Evolutionary conservation across 75 land plant species (phyloP).

Genomic region (Pinus tabuliformis): DNA sequence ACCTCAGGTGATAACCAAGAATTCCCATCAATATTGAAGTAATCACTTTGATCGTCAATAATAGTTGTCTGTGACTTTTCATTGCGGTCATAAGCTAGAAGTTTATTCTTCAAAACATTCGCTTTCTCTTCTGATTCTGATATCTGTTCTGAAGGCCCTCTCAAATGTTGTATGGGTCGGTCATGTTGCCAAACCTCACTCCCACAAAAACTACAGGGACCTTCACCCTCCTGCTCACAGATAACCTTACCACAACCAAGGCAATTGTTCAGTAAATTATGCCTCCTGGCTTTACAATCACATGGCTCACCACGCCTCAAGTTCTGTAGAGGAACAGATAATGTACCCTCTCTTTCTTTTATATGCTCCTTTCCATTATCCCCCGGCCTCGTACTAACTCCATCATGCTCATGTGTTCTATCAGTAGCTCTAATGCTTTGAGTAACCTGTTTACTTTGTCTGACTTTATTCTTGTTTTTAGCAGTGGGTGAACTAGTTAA

Average conservation of each 20-base stretch:
- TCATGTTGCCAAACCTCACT: constrained; percentile 43
- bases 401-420: constrained; percentile 14
- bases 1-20: constrained; percentile 82
- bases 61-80: constrained; percentile 82
- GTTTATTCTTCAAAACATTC: constrained; percentile 83
- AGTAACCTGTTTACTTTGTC: constrained; percentile 9
- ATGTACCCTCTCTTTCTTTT: constrained; percentile 78
- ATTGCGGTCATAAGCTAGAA: constrained; percentile 81
- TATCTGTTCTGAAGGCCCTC: constrained; percentile 9
- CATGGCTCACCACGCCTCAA: constrained; percentile 59
- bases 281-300: constrained; percentile 85
- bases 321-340: constrained; percentile 47
- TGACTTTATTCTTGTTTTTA: constrained; percentile 5
- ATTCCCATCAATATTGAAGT: constrained; percentile 80
- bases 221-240: constrained; percentile 95
- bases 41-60: constrained; percentile 95
- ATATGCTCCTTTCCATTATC: constrained; percentile 57
- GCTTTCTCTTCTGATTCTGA: constrained; percentile 54
- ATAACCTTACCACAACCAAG: constrained; percentile 90
- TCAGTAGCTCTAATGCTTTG: constrained; percentile 18
- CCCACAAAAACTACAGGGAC: constrained; percentile 90
- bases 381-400: constrained; percentile 31
- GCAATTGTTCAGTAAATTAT: constrained; percentile 83
- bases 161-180: not conserved
- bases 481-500: constrained; percentile 12